These are phyloP conservation scores for Knufia fluminis DNA, from an alignment of 2,329 filamentous ascomycete species.

Conservation along the genomic window DNA sequence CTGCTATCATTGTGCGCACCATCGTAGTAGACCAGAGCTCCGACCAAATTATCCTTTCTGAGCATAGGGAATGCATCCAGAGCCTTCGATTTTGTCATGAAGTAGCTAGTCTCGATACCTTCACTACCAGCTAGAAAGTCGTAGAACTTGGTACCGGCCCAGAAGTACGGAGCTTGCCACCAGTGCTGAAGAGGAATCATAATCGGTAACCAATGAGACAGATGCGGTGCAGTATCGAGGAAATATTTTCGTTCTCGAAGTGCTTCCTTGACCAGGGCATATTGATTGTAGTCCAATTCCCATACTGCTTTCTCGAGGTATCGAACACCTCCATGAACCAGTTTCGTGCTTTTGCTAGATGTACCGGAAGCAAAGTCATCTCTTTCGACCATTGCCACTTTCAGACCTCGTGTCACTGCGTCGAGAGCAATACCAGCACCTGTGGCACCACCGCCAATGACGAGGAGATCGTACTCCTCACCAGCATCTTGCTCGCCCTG, in stretches of 20 bases:
- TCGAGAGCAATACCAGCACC: constrained; percentile 74
- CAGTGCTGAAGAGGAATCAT: constrained; percentile 74
- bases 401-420: constrained; percentile 67
- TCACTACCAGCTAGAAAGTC: constrained; percentile 77
- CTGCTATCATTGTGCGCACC: constrained; percentile 86
- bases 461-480: constrained; percentile 63
- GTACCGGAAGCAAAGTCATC: constrained; percentile 77
- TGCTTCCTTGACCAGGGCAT: constrained; percentile 66
- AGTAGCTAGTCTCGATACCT: constrained; percentile 83
- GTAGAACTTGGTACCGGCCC: constrained; percentile 66
- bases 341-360: constrained; percentile 78
- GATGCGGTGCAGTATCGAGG: constrained; percentile 70
- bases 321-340: constrained; percentile 75
- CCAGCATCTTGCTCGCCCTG: constrained; percentile 27
- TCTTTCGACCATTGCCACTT: constrained; percentile 70
- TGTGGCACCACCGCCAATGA: constrained; percentile 73
- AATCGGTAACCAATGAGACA: constrained; percentile 72
- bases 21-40: constrained; percentile 83
- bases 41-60: constrained; percentile 67
- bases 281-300: constrained; percentile 77
- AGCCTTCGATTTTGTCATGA: constrained; percentile 75
- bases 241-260: constrained; percentile 76
- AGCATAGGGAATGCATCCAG: constrained; percentile 84
- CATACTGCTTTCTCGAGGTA: constrained; percentile 81
- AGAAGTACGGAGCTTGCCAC: constrained; percentile 73